Conservation (phyloP, 441 rosid species). For the Mallotus repandus region DNA sequence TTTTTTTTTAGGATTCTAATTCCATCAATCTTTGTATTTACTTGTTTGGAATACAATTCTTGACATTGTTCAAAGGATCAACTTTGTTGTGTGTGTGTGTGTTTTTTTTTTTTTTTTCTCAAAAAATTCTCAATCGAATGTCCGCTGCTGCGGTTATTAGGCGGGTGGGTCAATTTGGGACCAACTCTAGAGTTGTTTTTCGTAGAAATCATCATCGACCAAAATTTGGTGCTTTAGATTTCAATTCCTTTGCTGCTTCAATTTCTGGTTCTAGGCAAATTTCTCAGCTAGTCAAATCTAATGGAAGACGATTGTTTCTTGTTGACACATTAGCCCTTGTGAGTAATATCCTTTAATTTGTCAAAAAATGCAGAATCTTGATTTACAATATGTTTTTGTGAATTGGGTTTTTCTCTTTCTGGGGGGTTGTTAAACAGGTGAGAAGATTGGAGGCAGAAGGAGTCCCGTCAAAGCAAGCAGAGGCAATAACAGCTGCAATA, state of each 20-base stretch:
- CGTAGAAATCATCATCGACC: conserved; percentile 24
- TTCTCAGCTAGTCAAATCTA: conserved; percentile 59
- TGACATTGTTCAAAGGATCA: no score
- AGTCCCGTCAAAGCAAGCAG: conserved; percentile 85
- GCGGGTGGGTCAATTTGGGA: conserved; percentile 45
- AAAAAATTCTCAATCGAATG: conserved; percentile 28
- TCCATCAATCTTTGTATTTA: not conserved
- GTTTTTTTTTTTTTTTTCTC: no score
- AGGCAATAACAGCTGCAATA: conserved; percentile 82
- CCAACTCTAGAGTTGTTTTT: conserved; percentile 27
- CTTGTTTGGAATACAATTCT: no score
- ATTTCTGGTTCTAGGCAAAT: conserved; percentile 37
- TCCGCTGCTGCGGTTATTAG: conserved; percentile 42
- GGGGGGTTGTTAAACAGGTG: conserved; percentile 37
- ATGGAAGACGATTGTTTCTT: conserved; percentile 66
- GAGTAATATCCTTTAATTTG: conserved; percentile 22
- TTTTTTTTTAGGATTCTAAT: not conserved
- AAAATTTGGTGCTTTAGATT: conserved; percentile 27
- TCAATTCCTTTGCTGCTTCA: conserved; percentile 25
- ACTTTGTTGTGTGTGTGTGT: no score
- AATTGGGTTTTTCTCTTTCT: not conserved
- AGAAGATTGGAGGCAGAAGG: conserved; percentile 82
- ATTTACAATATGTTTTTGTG: not conserved
- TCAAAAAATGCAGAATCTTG: not conserved
- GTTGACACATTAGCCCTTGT: conserved; percentile 86